Conservation (phyloP, 2,329 filamentous ascomycete species). For the Penicillium nordicum region DNA sequence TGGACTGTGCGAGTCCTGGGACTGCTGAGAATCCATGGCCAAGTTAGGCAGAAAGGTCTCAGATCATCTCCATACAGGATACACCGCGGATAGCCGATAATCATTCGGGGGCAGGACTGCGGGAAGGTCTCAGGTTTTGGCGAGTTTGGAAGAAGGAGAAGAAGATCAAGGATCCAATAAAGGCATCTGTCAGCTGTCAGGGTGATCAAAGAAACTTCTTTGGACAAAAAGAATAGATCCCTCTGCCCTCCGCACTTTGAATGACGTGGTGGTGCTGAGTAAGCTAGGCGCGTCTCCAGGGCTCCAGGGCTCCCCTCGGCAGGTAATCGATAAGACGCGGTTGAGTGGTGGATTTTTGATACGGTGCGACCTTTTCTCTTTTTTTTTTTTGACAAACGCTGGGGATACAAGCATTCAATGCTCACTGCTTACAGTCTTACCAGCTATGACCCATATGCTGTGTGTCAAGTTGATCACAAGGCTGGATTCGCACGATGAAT, state of each 20-base stretch:
- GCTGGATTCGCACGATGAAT: conserved; percentile 24
- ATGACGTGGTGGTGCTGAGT: conserved; percentile 33
- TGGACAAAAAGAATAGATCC: conserved; percentile 1
- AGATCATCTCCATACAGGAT: conserved; percentile 12
- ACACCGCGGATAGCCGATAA: conserved; percentile 1
- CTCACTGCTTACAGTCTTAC: not conserved
- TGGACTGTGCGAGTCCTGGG: conserved; percentile 41
- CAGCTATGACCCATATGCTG: not conserved
- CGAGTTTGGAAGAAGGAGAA: not conserved
- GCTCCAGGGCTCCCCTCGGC: not conserved
- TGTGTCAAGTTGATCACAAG: not conserved
- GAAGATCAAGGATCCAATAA: not conserved
- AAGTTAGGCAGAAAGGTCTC: conserved; percentile 14
- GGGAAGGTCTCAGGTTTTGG: not conserved
- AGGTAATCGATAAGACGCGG: conserved; percentile 7
- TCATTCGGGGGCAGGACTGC: conserved; percentile 7
- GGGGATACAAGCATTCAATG: not conserved
- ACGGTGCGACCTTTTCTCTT: not conserved
- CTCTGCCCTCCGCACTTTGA: conserved; percentile 19
- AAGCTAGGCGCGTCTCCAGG: conserved; percentile 8
- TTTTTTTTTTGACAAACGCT: not conserved
- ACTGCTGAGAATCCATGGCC: conserved; percentile 37
- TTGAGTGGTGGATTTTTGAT: not conserved
- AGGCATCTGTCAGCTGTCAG: not conserved
- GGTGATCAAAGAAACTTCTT: not conserved